Conservation (phyloP, 768 basidiomycete species). For the Agrocybe praecox region DNA sequence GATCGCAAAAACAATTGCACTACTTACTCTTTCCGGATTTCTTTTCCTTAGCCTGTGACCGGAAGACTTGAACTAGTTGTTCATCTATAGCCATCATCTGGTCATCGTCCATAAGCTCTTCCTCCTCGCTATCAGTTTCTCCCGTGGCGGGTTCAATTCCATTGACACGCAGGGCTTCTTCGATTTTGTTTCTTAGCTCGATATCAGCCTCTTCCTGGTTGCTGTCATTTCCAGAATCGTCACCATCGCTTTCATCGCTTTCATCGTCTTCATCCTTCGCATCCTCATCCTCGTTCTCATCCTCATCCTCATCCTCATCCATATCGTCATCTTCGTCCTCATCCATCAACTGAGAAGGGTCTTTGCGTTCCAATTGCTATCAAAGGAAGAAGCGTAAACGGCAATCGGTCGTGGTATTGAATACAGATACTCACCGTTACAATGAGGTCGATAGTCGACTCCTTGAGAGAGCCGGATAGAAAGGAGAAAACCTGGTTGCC, state of each 20-base stretch:
- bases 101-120: constrained; percentile 90
- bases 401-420: not conserved
- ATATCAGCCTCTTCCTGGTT: constrained; percentile 54
- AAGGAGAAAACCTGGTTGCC: constrained; percentile 82
- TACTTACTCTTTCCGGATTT: constrained; percentile 68
- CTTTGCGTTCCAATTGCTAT: constrained; percentile 83
- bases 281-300: constrained; percentile 35
- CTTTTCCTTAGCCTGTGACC: constrained; percentile 59
- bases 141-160: constrained; percentile 59
- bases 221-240: constrained; percentile 34
- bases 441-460: constrained; percentile 78
- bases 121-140: constrained; percentile 60
- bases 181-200: constrained; percentile 69
- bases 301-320: constrained; percentile 43
- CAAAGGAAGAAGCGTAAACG: constrained; percentile 1
- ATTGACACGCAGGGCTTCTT: constrained; percentile 61
- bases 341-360: constrained; percentile 55
- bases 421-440: constrained; percentile 59
- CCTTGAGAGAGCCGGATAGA: constrained; percentile 65
- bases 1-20: not conserved
- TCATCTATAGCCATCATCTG: constrained; percentile 98
- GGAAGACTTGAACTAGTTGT: constrained; percentile 88
- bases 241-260: constrained; percentile 34
- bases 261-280: constrained; percentile 36
- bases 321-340: constrained; percentile 45